Percentiles rank a stretch among this genome's conserved stretches.
These are phyloP conservation scores for Picea abies DNA, from an alignment of 83 land plant genomes.

Conservation along the genomic window DNA sequence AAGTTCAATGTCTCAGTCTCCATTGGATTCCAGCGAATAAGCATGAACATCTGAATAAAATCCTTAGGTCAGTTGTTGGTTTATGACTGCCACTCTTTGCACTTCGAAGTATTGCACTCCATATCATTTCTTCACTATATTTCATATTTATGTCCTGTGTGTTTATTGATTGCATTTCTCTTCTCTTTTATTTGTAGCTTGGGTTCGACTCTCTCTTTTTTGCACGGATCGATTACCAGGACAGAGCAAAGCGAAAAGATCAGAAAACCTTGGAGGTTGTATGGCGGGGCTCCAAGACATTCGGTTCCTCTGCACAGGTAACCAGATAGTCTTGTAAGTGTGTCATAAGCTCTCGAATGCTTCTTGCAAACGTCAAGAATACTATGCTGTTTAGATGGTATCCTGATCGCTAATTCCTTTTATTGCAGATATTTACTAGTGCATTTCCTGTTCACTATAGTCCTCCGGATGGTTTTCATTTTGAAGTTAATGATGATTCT, in stretches of 20 bases:
- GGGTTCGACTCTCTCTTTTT: conserved; percentile 88
- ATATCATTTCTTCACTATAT: not conserved
- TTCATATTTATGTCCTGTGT: not conserved
- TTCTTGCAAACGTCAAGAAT: not conserved
- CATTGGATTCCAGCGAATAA: not conserved
- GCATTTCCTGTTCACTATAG: conserved; percentile 64
- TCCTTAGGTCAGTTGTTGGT: not conserved
- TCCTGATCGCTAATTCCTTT: not conserved
- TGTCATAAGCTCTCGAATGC: not conserved
- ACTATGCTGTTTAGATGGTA: not conserved
- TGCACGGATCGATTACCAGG: conserved; percentile 94
- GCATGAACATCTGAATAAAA: not conserved
- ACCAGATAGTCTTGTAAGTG: not conserved
- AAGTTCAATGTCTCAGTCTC: not conserved
- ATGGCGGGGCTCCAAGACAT: conserved; percentile 86
- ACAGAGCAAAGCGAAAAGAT: conserved; percentile 57
- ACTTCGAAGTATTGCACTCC: not conserved
- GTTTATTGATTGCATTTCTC: not conserved
- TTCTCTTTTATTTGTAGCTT: conserved; percentile 42
- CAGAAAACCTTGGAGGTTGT: conserved; percentile 80
- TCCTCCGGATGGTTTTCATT: conserved; percentile 62
- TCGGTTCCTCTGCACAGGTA: conserved; percentile 82
- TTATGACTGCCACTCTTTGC: not conserved
- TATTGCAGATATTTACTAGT: conserved; percentile 56
- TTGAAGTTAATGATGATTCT: conserved; percentile 54